A percentile compares a stretch with the other conserved stretches of the same genome.
Conservation (phyloP, 495 filamentous ascomycete genomes). For the Cairneyella variabilis region DNA sequence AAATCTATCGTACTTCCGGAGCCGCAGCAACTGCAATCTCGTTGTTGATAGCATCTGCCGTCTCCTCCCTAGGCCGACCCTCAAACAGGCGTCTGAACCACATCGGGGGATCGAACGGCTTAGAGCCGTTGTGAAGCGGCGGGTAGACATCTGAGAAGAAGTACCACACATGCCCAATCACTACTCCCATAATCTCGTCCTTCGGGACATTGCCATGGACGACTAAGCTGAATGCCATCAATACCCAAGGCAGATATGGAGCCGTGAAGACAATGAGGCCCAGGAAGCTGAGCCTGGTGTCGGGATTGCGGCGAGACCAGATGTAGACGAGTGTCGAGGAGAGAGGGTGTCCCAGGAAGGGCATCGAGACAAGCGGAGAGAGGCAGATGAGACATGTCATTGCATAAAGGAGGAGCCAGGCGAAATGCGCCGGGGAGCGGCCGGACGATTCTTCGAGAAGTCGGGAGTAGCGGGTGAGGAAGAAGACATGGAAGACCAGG, state of each 20-base stretch:
- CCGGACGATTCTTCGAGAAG: constrained; percentile 93
- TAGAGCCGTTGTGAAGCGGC: constrained; percentile 75
- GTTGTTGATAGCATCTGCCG: constrained; percentile 44
- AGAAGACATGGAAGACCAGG: constrained; percentile 97
- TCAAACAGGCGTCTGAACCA: constrained; percentile 92
- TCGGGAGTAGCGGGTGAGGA: constrained; percentile 93
- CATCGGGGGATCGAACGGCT: constrained; percentile 83
- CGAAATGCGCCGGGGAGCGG: constrained; percentile 80
- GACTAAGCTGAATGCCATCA: constrained; percentile 84
- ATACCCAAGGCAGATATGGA: constrained; percentile 93
- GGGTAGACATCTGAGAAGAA: constrained; percentile 98
- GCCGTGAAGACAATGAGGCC: constrained; percentile 88
- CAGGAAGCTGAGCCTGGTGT: constrained; percentile 85
- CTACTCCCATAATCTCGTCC: constrained; percentile 91
- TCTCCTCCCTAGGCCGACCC: constrained; percentile 41
- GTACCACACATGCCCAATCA: constrained; percentile 96
- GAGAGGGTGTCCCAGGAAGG: constrained; percentile 86
- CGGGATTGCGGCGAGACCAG: constrained; percentile 92
- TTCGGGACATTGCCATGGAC: constrained; percentile 85
- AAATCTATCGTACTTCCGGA: constrained; percentile 29
- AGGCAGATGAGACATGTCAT: constrained; percentile 70
- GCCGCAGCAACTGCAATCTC: constrained; percentile 48
- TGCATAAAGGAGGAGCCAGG: constrained; percentile 88
- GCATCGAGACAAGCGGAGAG: constrained; percentile 81
- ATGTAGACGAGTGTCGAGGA: constrained; percentile 95